Evolutionary conservation across 2,329 filamentous ascomycete species (phyloP), one percentile per base, ranked within the genome.

Genomic region (Fusarium temperatum): DNA sequence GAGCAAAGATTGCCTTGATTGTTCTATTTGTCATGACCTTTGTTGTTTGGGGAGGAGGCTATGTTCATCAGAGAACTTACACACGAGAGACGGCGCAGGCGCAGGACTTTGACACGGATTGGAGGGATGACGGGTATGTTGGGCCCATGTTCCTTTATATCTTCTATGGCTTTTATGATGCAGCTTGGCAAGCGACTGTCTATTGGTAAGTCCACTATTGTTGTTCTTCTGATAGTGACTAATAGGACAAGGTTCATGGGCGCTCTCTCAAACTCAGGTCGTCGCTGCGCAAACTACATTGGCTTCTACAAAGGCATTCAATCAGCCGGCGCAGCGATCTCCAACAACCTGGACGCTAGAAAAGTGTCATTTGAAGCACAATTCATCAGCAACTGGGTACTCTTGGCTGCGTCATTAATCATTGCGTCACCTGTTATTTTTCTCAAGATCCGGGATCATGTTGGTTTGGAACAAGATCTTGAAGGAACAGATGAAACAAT

Each of bases 251-350:
- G 91, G 91, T 95, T 93, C 85, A 98, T 98, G 93, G 96, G 96
- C 47, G 90, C 95, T 17, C 87, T 98, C 36, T 95, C 94, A 78
- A 98, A 98, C 88, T 97, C 96, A 71, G 90, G 93, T 66, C 94
- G 95, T 81, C 96, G 94, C 81, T 89, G 95, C 30, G 95, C 96
- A 84, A 98, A 98, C 85, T 93, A 96, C 79, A 93, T 94, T 30
- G 95, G 94, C 93, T 95, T 94, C 84, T 95, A 95, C 86, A 95
- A 94, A 83, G 92, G 92, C 17, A 93, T 95, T 53, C 93, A 95
- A 80, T 94, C 92, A 14, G 92, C 91, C 10, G 93, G 93, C 73
- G 88, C 90, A 3, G 93, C 92, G 24, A 89, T 84, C 8, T 80
- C 80, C 18, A 82, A 79, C 48, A 78, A 79, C 14, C 73, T 84